Percentiles rank a stretch among this genome's conserved stretches.
Evolutionary conservation across 73 alveolate species (phyloP).

Genomic region (Breviolum minutum): DNA sequence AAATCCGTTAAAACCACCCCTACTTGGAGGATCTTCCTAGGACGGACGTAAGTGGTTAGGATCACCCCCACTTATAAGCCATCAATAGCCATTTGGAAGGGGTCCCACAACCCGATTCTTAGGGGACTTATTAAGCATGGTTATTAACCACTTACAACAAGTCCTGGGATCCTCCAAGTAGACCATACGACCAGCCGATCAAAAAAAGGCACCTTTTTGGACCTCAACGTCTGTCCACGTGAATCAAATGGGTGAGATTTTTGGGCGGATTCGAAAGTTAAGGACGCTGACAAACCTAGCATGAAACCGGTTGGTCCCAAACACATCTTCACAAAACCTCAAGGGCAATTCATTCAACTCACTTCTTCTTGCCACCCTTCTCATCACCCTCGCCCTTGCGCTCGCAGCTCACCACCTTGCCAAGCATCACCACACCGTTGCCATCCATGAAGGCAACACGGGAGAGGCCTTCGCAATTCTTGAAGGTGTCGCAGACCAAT

Average conservation of each 20-base stretch:
- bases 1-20: too few relatives aligned
- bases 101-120: too few relatives aligned
- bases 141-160: background rate
- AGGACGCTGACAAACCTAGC: background rate
- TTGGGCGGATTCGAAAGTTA: too few relatives aligned
- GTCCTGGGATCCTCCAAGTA: background rate
- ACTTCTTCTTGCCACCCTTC: constrained; percentile 46
- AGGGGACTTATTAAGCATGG: background rate
- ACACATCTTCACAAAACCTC: background rate
- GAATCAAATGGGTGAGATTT: background rate
- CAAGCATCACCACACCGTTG: too few relatives aligned
- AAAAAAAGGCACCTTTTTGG: background rate
- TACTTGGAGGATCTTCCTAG: too few relatives aligned
- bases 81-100: too few relatives aligned
- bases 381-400: constrained; percentile 56
- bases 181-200: background rate
- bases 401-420: too few relatives aligned
- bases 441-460: too few relatives aligned
- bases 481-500: too few relatives aligned
- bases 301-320: background rate
- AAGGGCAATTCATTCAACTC: background rate
- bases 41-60: too few relatives aligned
- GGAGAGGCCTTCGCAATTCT: too few relatives aligned
- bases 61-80: too few relatives aligned
- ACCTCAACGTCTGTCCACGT: background rate